phyloP scores from a whole-genome alignment of 2,329 filamentous ascomycete species.

The Diaporthe helianthi region DNA sequence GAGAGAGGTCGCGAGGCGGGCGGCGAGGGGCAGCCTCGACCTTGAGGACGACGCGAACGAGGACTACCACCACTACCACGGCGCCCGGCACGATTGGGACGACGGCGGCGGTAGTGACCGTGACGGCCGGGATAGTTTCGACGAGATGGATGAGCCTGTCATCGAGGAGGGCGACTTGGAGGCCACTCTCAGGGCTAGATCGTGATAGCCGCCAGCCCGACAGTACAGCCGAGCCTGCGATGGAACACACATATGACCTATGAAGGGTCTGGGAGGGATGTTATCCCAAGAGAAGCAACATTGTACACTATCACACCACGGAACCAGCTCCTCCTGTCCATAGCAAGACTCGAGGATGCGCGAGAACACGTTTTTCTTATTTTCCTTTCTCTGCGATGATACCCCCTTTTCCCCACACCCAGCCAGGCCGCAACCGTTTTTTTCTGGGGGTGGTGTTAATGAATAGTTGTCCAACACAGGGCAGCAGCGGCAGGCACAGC shows the following conservation, averaged over 20 bases:
- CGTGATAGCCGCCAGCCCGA: background rate
- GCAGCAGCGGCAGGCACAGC: too few species aligned
- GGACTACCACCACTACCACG: background rate
- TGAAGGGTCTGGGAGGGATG: background rate
- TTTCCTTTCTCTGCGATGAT: conserved; percentile 1
- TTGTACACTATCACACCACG: background rate
- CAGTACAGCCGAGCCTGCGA: background rate
- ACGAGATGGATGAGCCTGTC: conserved; percentile 12
- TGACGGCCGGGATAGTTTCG: background rate
- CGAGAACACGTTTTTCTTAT: background rate
- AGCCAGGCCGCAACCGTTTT: too few species aligned
- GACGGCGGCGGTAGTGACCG: background rate
- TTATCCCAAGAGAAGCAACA: background rate
- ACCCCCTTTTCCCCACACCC: background rate
- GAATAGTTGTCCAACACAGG: too few species aligned
- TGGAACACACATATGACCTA: background rate
- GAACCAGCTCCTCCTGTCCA: background rate
- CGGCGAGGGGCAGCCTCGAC: conserved; percentile 55
- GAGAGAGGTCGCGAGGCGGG: conserved; percentile 58
- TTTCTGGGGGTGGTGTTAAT: too few species aligned
- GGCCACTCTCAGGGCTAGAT: conserved; percentile 16
- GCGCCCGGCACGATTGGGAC: background rate
- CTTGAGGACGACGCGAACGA: conserved; percentile 44
- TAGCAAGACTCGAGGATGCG: background rate
- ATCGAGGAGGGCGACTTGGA: conserved; percentile 24